Percentiles rank a stretch among this genome's conserved stretches.
Conservation (phyloP, 2,329 filamentous ascomycete species). For the Fusarium duplospermum region DNA sequence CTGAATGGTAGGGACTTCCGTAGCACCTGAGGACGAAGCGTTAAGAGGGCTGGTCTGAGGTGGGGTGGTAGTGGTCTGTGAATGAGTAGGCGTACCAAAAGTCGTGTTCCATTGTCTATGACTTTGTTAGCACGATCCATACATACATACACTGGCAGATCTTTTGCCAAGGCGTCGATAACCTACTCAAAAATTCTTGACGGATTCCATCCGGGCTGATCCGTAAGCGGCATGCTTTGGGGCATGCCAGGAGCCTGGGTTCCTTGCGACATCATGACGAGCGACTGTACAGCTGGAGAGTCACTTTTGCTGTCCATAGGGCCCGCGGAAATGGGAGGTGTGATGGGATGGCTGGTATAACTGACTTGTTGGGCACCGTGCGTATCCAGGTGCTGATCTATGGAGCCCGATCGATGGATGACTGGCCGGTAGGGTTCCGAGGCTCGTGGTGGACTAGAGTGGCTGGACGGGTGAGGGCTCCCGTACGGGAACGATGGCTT, state of each 20-base stretch:
- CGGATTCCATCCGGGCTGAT: constrained; percentile 82
- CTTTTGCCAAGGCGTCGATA: background rate
- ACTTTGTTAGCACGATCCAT: constrained; percentile 2
- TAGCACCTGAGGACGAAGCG: constrained; percentile 63
- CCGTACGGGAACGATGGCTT: constrained; percentile 90
- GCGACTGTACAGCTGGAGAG: constrained; percentile 77
- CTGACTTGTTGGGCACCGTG: constrained; percentile 70
- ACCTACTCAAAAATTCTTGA: constrained; percentile 90
- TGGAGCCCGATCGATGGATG: constrained; percentile 58
- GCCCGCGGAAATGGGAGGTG: constrained; percentile 81
- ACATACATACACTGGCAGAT: background rate
- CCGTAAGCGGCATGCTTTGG: constrained; percentile 69
- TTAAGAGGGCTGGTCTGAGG: constrained; percentile 64
- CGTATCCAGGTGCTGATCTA: constrained; percentile 67
- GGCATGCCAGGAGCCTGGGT: constrained; percentile 64
- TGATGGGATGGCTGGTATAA: constrained; percentile 78
- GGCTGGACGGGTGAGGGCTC: constrained; percentile 75
- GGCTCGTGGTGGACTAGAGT: constrained; percentile 72
- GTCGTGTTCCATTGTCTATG: constrained; percentile 94
- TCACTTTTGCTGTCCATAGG: constrained; percentile 81
- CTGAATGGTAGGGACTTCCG: constrained; percentile 66
- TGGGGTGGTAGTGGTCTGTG: constrained; percentile 47
- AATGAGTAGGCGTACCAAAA: constrained; percentile 76
- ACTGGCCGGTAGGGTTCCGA: constrained; percentile 61
- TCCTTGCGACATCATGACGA: constrained; percentile 76